These are phyloP conservation scores for Elaphomyces granulatus DNA, from an alignment of 495 filamentous ascomycete species.

Conservation along the genomic window DNA sequence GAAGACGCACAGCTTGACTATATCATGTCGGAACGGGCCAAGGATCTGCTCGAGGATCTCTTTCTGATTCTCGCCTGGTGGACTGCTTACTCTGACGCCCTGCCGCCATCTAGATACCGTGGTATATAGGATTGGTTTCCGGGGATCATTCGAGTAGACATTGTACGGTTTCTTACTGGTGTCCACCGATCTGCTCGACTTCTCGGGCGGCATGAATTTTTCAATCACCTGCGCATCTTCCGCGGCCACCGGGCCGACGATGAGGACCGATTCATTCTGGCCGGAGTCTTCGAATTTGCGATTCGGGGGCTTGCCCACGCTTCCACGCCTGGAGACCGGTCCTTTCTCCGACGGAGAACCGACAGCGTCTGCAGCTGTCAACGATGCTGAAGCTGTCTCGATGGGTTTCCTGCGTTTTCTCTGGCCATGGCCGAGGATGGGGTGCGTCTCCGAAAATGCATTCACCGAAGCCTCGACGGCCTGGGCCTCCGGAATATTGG, in stretches of 20 bases:
- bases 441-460: conserved; percentile 14
- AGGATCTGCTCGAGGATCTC: conserved; percentile 42
- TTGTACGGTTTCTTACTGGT: conserved; percentile 33
- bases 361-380: background rate
- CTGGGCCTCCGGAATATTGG: conserved; percentile 14
- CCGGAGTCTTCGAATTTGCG: conserved; percentile 26
- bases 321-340: background rate
- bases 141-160: conserved; percentile 34
- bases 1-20: conserved; percentile 34
- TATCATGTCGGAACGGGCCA: conserved; percentile 35
- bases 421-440: background rate
- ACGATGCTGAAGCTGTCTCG: conserved; percentile 2
- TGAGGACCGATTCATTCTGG: conserved; percentile 35
- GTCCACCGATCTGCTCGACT: conserved; percentile 24
- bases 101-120: conserved; percentile 33
- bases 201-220: conserved; percentile 34
- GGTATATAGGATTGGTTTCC: conserved; percentile 34
- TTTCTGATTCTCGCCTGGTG: conserved; percentile 37
- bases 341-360: background rate
- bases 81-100: conserved; percentile 32
- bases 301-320: conserved; percentile 21
- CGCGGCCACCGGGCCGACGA: conserved; percentile 37
- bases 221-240: conserved; percentile 40
- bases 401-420: background rate
- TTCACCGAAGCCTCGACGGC: conserved; percentile 17